These are phyloP conservation scores for Physcia stellaris DNA, from an alignment of 495 filamentous ascomycete species.

Conservation along the genomic window DNA sequence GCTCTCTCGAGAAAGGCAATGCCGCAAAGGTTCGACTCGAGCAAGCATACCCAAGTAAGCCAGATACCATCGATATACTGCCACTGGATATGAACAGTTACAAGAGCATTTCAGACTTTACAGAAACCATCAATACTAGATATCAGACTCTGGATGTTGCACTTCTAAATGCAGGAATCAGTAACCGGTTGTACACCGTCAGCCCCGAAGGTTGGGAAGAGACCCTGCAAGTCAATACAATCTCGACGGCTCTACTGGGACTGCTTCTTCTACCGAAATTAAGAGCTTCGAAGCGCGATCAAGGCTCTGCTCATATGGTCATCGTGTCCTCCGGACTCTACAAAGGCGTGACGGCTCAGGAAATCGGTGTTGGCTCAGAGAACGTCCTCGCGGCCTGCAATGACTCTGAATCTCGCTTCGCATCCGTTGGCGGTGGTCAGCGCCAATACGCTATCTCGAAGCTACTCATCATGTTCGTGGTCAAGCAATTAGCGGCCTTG, in stretches of 20 bases:
- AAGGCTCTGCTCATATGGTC: neutral
- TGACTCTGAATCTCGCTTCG: no score
- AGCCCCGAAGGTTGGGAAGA: neutral
- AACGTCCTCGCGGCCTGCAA: no score
- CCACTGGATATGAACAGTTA: neutral
- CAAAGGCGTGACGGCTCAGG: neutral
- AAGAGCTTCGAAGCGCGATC: neutral
- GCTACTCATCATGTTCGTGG: constrained; percentile 32
- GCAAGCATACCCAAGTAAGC: neutral
- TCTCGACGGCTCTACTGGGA: neutral
- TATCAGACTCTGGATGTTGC: constrained; percentile 1
- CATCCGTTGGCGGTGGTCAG: no score
- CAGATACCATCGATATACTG: neutral
- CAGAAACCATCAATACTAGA: neutral
- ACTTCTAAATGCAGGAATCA: neutral
- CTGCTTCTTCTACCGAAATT: neutral
- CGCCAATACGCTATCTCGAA: constrained; percentile 33
- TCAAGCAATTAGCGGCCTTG: constrained; percentile 23
- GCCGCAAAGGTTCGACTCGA: neutral
- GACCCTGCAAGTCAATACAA: neutral
- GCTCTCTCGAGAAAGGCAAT: neutral
- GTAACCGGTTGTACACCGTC: neutral
- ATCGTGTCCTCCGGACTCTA: constrained; percentile 5
- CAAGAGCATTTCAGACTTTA: neutral
- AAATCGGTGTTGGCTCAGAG: no score